Evolutionary conservation across 352 stramenopile genomes (phyloP), one percentile per base, ranked within the genome.

Genomic region (Pythium diclinum): DNA sequence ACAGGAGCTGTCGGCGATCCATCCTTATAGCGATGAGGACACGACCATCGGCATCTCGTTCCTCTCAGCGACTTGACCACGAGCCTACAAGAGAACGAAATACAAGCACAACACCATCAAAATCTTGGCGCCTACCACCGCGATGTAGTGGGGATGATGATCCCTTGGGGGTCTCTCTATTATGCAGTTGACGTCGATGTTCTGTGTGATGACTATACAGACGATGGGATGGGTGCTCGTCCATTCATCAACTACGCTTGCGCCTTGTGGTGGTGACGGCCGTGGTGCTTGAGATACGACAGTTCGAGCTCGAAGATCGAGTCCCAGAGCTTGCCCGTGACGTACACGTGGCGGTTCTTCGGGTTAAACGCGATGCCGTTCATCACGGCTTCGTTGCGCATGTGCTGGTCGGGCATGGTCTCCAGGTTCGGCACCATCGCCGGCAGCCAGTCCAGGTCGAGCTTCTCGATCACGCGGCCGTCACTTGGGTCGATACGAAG

Each of bases 311-410:
- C 84, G 46, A 92, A 92, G 56, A 94, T 87, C 44, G 81, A 90
- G 67, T 92, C 83, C 86, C 86, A 95, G 36, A 93, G 71, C 59
- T 95, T 95, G 14, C 86, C 86, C 0, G 84, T 95, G 36, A 93
- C 42, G 38, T 83, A 95, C 33, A 94, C 60, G 56, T 91, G 82
- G 32, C 73, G 61, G 30, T 69, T 87, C 16, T 59, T 56, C 0
- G 81, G 77, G 56, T 96, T 76, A 55, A 83, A 93, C 14, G 87
- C 89, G 56, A 96, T 96, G 63, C 89, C 89, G 69, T 96, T 96
- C 79, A 96, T 92, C 49, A 96, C 89, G 11, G 87, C 86, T 17
- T 96, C 85, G 7, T 55, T 54, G 28, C 75, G 73, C 33, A 72
- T 74, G 14, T 61, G 65, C 1, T 70, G 68, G 38, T 75, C 64